Base-by-base conservation (phyloP, 2,329 filamentous ascomycete species). In the Epichloe gansuensis region DNA sequence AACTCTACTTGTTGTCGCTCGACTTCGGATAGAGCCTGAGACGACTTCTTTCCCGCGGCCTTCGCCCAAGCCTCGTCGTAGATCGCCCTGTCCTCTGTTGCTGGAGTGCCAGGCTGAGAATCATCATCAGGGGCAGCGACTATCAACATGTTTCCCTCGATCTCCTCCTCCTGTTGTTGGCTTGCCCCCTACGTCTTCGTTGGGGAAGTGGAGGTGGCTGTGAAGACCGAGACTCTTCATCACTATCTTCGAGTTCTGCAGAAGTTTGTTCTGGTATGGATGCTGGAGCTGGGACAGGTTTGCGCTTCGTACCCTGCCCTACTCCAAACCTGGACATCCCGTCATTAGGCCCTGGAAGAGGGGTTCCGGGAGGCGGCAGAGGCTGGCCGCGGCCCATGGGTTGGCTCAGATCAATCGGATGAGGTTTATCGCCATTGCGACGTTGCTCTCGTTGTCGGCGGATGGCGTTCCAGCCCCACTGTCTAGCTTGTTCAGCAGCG, bases 351-450 rank as follows among this genome's bases (percentile, higher is more conserved):
- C 67, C 62, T 5, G 90, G 89, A 1, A 95, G 74, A 3, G 90
- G 89, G 45, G 78, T 83, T 2, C 89, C 90, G 2, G 86, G 87
- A 8, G 89, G 88, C 46, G 88, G 89, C 17, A 95, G 72, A 1
- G 89, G 89, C 59, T 86, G 84, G 0, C 89, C 89, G 41, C 89
- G 79, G 1, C 90, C 90, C 72, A 94, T 89, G 2, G 89, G 89
- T 60, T 88, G 80, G 57, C 66, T 69, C 54, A 78, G 58, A 68
- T 81, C 66, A 55, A 80, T 64, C 8, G 63, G 64, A 25, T 54
- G 61, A 25, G 57, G 54, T 17, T 62, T 62, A 3, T 70, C 67
- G 13, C 60, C 61, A 25, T 63, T 61, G 50, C 63, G 66, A 46
- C 66, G 68, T 31, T 63, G 64, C 45, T 76, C 73, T 45, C 73